Evolutionary conservation across 257 asterid species (phyloP), one percentile per base, ranked within the genome.

Genomic region (Buddleja alternifolia): DNA sequence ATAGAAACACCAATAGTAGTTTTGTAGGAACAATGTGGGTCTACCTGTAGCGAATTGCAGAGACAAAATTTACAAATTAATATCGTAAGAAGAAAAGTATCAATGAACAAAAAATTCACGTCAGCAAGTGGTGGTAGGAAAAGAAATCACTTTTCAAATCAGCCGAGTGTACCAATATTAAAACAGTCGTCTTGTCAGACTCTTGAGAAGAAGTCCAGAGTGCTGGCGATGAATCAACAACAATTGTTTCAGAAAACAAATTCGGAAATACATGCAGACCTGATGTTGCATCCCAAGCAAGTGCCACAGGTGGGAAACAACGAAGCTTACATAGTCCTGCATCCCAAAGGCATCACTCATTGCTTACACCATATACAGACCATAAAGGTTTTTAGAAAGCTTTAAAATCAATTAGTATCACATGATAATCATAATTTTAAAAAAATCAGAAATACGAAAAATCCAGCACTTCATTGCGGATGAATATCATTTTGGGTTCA

Each of bases 221-320:
- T 19, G 89, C 93, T 41, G 99, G 97, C 69, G 93, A 86, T 65
- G 99, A 91, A 85, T 94, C 99, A 77, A 94, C 97, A 52, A 86
- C 73, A 73, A 94, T 77, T 76, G 85, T 87, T 84, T 89, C 88
- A 55, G 93, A 85, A 81, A 80, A 71, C 80, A 91, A 74, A 81
- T 94, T 94, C 66, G 99, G 99, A 75, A 83, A 91, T 48, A 94
- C 82, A 54, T 89, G 96, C 64, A 94, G 88, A 77, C 99, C 97
- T 62, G 99, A 91, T 70, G 88, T 85, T 42, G 78, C 75, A 81
- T 94, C 99, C 97, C 97, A 94, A 81, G 95, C 96, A 77, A 94
- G 87, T 63, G 96, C 97, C 65, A 89, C 96, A 46, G 99, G 97
- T 44, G 99, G 99, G 78, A 93, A 93, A 80, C 99, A 93, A 51